Evolutionary conservation across 202 grass and related monocot genomes (phyloP).

Genomic region (Setaria viridis): DNA sequence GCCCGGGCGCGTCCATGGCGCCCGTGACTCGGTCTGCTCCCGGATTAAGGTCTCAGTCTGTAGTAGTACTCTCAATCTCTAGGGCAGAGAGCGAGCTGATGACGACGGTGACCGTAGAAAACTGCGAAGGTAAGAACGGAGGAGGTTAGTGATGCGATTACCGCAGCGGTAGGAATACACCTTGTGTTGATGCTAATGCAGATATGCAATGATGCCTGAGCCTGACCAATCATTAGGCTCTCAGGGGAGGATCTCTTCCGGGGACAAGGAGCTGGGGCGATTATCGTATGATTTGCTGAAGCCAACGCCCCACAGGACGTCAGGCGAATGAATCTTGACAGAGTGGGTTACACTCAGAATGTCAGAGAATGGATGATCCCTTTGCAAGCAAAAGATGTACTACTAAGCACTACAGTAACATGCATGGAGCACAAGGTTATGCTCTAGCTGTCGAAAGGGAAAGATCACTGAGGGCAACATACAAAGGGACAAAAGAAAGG

Average conservation of each 20-base stretch:
- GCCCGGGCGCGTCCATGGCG: background rate
- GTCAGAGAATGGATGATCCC: background rate
- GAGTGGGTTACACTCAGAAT: background rate
- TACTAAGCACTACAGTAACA: background rate
- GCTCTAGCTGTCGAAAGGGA: constrained; percentile 19
- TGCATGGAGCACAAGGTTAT: background rate
- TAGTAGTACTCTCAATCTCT: background rate
- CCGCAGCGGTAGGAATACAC: no score
- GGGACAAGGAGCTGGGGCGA: background rate
- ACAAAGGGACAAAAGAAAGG: constrained; percentile 22
- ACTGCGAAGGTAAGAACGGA: background rate
- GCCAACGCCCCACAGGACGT: background rate
- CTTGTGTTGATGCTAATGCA: background rate
- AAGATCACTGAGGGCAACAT: background rate
- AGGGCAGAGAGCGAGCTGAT: background rate
- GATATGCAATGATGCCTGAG: background rate
- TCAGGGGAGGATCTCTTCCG: background rate
- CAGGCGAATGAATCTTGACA: background rate
- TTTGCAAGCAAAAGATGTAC: background rate
- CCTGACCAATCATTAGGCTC: background rate
- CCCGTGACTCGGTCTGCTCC: background rate
- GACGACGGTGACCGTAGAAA: background rate
- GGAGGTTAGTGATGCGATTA: background rate
- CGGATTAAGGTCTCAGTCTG: background rate
- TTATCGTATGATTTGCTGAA: background rate